These are phyloP conservation scores for Fusarium xyrophilum DNA, from an alignment of 2,329 filamentous ascomycete genomes.

Conservation along the genomic window DNA sequence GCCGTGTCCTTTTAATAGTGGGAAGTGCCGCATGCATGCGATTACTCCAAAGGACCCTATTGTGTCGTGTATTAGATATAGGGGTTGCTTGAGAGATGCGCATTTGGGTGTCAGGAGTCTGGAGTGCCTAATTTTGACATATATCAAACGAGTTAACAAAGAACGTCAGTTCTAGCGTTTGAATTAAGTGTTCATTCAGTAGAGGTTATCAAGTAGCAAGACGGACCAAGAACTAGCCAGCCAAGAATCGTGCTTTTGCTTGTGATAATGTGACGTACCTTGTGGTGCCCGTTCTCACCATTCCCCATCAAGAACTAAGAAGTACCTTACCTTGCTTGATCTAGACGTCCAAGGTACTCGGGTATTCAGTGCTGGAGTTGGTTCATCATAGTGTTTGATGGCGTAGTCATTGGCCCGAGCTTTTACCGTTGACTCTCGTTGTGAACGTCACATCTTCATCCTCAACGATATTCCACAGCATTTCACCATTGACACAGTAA, in stretches of 20 bases:
- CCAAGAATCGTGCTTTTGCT: background rate
- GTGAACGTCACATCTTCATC: conserved; percentile 14
- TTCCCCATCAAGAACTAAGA: background rate
- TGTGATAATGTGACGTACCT: background rate
- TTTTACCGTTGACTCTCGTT: conserved; percentile 24
- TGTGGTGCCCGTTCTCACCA: background rate
- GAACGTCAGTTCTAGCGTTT: background rate
- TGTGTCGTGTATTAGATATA: conserved; percentile 26
- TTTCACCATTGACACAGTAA: background rate
- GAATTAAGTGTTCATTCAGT: background rate
- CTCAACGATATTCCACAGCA: background rate
- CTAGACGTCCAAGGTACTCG: too few relatives aligned
- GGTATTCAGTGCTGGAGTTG: background rate
- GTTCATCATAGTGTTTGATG: background rate
- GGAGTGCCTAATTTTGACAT: conserved; percentile 18
- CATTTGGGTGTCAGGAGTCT: conserved; percentile 36
- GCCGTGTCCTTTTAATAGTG: conserved; percentile 4
- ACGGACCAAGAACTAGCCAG: background rate
- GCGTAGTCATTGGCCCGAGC: conserved; percentile 5
- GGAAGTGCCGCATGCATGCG: conserved; percentile 19
- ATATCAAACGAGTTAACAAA: background rate
- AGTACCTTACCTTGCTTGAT: background rate
- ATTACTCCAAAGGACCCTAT: conserved; percentile 27
- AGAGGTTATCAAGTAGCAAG: background rate
- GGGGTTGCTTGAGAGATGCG: conserved; percentile 30